Evolutionary conservation across 257 asterid genomes (phyloP), one percentile per base, ranked within the genome.

Genomic region (Craterostigma plantagineum): DNA sequence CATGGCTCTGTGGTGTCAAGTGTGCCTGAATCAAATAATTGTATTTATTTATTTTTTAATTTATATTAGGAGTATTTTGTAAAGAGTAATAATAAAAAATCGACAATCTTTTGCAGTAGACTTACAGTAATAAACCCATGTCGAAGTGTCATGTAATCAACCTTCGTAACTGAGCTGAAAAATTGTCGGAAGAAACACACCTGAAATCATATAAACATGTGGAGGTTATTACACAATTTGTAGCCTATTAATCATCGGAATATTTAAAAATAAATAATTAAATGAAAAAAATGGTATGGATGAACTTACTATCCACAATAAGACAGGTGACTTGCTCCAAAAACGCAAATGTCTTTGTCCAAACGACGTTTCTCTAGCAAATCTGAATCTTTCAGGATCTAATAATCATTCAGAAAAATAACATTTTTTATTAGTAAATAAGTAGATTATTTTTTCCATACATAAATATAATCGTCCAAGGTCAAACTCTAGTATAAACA

Each of bases 341-440:
- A 65, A 86, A 49, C 70, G 67, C 68, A 86, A 47, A 53, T 86
- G 97, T 44, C 93, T 62, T 47, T 87, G 75, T 11, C 97, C 97
- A 49, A 86, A 86, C 11, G 95, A 75, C 4, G 97, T 86, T 55
- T 86, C 97, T 66, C 93, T 76, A 0, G 97, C 92, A 50, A 86
- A 81, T 50, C 97, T 73, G 64, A 81, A 86, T 39, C 97, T 73
- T 62, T 81, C 97, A 0, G 97, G 95, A 61, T 86, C 97, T 86
- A 34, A 38, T 14, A 38, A 14, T 38, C 38, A 49, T 8, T 45
- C 30, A 23, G 30, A 23, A 23, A 23, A 23, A 6, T 6, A 23
- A 23, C 6, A 23, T 34, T 48, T 8, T 13, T 10, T 40, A 13
- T 40, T 9, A n/a, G 8, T 40, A 16, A 11, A 18, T 43, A 16